Evolutionary conservation across 2,329 filamentous ascomycete species (phyloP).

Genomic region (Fusarium nygamai): DNA sequence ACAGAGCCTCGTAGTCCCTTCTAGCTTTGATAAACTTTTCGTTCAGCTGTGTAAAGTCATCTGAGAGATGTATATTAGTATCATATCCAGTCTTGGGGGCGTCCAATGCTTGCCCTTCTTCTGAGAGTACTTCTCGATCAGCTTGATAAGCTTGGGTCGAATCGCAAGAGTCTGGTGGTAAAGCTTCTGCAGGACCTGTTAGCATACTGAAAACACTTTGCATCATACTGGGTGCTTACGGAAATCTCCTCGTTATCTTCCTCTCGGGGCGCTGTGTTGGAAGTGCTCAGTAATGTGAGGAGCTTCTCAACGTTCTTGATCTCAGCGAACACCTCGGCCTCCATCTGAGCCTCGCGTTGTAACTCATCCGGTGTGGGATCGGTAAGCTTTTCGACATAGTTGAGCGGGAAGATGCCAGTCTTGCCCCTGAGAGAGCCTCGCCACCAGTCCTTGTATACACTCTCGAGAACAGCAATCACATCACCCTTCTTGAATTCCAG

Average conservation of each 20-base stretch:
- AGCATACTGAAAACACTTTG: conserved; percentile 37
- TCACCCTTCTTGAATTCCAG: conserved; percentile 97
- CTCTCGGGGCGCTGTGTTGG: conserved; percentile 79
- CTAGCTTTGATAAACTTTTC: conserved; percentile 99
- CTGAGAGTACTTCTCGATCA: conserved; percentile 99
- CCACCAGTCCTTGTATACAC: conserved; percentile 99
- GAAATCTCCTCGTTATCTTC: conserved; percentile 98
- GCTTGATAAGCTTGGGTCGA: conserved; percentile 93
- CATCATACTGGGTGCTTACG: conserved; percentile 53
- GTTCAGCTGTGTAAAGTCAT: conserved; percentile 98
- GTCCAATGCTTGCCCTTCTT: conserved; percentile 75
- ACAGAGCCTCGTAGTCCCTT: conserved; percentile 93
- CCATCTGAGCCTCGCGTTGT: conserved; percentile 95
- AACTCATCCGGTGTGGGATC: conserved; percentile 95
- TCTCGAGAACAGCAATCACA: conserved; percentile 95
- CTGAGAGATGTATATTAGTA: background rate
- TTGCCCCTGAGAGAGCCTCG: conserved; percentile 93
- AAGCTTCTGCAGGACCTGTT: conserved; percentile 63
- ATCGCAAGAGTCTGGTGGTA: conserved; percentile 97
- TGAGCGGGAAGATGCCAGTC: conserved; percentile 96
- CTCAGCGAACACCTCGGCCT: conserved; percentile 74
- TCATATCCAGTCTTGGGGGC: background rate
- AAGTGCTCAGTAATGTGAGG: conserved; percentile 89
- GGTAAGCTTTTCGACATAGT: conserved; percentile 97
- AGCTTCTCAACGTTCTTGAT: conserved; percentile 75